A percentile compares a stretch with the other conserved stretches of the same genome.
phyloP scores from a whole-genome alignment of 148 eudicot genomes.

The Tetragonia tetragonoides region DNA sequence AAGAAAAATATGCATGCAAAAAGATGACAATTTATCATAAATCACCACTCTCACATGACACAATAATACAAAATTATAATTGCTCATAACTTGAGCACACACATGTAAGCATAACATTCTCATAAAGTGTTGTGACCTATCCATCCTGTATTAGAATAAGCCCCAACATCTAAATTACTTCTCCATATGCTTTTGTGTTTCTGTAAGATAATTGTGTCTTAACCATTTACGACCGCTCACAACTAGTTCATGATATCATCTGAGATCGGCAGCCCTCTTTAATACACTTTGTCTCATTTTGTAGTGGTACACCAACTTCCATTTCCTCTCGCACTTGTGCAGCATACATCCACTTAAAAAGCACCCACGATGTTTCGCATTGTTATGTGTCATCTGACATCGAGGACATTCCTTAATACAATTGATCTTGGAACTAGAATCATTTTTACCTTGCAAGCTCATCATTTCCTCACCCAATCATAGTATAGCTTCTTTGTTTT shows the following conservation, averaged over 20 bases:
- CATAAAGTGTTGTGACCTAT: background rate
- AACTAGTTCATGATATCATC: background rate
- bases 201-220: no score
- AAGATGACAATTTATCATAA: background rate
- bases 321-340: background rate
- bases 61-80: no score
- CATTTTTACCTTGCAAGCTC: background rate
- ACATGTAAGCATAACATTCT: no score
- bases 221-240: no score
- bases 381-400: no score
- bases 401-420: background rate
- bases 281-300: background rate
- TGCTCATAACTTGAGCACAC: no score
- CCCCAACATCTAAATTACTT: background rate
- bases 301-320: background rate
- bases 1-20: background rate
- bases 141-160: background rate
- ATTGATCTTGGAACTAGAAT: background rate
- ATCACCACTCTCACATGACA: background rate
- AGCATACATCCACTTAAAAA: no score
- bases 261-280: background rate
- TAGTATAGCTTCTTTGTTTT: background rate
- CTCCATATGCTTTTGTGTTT: no score
- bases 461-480: background rate
- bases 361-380: background rate